Conservation (phyloP, 306 rosid genomes). For the Fagus sylvatica region DNA sequence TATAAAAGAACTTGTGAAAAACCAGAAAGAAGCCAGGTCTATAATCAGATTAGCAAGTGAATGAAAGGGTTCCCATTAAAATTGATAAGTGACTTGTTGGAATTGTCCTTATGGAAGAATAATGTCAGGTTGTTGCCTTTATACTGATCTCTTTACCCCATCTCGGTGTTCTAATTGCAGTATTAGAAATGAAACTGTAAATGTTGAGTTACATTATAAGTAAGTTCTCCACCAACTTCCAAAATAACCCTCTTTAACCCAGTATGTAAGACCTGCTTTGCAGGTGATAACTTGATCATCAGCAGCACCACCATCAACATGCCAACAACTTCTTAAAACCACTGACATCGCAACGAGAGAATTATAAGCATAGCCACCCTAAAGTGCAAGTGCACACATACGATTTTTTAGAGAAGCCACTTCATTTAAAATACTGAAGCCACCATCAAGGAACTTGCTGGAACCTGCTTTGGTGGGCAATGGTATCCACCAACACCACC, state of each 20-base stretch:
- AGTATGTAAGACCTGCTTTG: not conserved
- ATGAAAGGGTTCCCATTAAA: not conserved
- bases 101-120: not conserved
- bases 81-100: not conserved
- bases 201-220: not conserved
- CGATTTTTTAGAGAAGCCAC: not conserved
- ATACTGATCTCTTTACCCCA: not conserved
- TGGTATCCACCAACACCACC: not conserved
- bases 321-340: not conserved
- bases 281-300: not conserved
- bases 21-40: not conserved
- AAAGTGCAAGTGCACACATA: not conserved
- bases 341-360: not conserved
- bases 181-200: too few relatives aligned
- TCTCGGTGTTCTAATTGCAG: too few relatives aligned
- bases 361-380: not conserved
- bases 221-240: not conserved
- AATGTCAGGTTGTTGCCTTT: not conserved
- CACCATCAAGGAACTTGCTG: too few relatives aligned
- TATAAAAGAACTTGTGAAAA: not conserved
- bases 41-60: not conserved
- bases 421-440: not conserved
- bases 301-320: not conserved
- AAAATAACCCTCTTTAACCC: not conserved
- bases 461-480: not conserved